phyloP scores from a whole-genome alignment of 2,329 filamentous ascomycete genomes.

The Monosporascus sp. region DNA sequence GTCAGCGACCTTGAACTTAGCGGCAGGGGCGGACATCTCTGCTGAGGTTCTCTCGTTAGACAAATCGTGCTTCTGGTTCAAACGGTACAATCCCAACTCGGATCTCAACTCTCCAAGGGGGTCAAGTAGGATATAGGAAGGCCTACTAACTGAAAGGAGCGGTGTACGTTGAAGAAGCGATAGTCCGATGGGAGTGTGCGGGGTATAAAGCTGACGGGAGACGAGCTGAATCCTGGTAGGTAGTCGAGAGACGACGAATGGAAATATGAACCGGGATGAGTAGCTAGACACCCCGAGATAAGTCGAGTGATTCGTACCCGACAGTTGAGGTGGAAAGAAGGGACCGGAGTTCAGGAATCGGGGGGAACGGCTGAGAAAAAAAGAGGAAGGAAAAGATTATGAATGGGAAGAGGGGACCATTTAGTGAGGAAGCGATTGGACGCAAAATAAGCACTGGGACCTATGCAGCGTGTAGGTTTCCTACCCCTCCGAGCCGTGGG shows the following conservation, averaged over 20 bases:
- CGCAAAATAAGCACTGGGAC: too few relatives aligned
- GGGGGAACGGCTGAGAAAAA: slow-evolving; percentile 17
- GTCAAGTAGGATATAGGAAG: background rate
- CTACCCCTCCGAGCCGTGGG: background rate
- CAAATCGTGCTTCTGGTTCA: background rate
- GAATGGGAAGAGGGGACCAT: slow-evolving; percentile 20
- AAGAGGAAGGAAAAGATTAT: slow-evolving; percentile 10
- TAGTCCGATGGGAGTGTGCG: background rate
- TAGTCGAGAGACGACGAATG: background rate
- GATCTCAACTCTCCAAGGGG: background rate
- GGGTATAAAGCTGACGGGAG: background rate
- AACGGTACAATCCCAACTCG: too few relatives aligned
- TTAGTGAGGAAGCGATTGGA: slow-evolving; percentile 21
- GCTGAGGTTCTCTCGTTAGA: slow-evolving; percentile 1
- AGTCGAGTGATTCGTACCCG: background rate
- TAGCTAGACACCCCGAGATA: background rate
- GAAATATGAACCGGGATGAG: background rate
- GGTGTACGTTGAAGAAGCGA: too few relatives aligned
- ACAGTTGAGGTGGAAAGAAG: slow-evolving; percentile 17
- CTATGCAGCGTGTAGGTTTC: too few relatives aligned
- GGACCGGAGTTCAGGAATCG: slow-evolving; percentile 16
- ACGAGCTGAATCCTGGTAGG: background rate
- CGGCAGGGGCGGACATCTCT: slow-evolving; percentile 71
- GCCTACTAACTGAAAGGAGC: background rate
- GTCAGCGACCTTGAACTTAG: slow-evolving; percentile 98